Evolutionary conservation across 163 green algal species (phyloP), one percentile per base, ranked within the genome.

Genomic region (Prototheca wickerhamii): DNA sequence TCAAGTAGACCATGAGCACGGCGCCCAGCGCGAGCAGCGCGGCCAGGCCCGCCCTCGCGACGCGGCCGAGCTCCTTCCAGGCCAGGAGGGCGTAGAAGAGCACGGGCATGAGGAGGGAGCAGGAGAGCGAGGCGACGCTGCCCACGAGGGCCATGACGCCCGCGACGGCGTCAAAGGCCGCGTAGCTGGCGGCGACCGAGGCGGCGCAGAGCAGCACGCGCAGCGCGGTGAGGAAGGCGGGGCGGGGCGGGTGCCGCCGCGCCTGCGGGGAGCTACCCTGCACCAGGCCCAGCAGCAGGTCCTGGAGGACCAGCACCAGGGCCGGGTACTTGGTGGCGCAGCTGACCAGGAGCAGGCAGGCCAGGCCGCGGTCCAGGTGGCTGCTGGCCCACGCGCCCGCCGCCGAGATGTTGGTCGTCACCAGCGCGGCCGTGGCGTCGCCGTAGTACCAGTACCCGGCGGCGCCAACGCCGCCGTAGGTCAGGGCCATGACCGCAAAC

Each of bases 361-460:
- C 60, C 46, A 72, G 51, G 1, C 62, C 5, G 34, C 28, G 25
- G 17, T 46, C 12, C 23, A 40, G 26, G 34, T 12, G 0, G 46
- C 10, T 20, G 33, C 17, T 8, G 18, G 26, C 3, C n/a, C 44
- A 72, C 21, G 30, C 29, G 0, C 72, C 76, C 55, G 67, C 58
- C 21, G 3, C 21, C 7, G 75, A 69, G 29, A 86, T 34, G 63
- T 82, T 67, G 18, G 44, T 49, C 0, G 74, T 81, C 51, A 79
- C 25, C 12, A 84, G 40, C 0, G 66, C 50, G 15, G 60, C 58
- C 3, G 68, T 67, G 4, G 26, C 30, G 40, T 69, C 60, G 1
- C 77, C 77, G 57, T 68, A 84, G 57, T 84, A 82, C 66, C 63
- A 86, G 51, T 76, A 78, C 7, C 70, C 67, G 2, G 23, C 31